A percentile compares a stretch with the other conserved stretches of the same genome.
phyloP scores from a whole-genome alignment of 2,329 filamentous ascomycete genomes.

The Aschersonia sp. region DNA sequence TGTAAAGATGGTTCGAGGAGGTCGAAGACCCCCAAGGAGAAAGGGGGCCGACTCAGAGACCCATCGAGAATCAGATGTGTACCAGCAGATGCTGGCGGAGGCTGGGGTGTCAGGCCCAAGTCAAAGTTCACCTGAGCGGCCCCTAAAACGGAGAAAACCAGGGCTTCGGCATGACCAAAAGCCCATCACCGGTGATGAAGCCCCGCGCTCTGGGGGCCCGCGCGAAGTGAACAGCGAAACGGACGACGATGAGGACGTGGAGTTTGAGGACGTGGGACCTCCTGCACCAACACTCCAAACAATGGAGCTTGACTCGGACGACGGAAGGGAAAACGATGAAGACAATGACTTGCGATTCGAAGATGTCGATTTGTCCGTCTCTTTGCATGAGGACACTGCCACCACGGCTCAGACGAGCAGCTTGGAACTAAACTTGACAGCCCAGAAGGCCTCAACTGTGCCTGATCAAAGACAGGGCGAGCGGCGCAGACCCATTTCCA shows the following conservation, averaged over 20 bases:
- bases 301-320: constrained; percentile 32
- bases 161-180: no score
- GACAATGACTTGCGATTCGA: constrained; percentile 31
- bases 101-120: constrained; percentile 22
- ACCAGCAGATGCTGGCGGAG: constrained; percentile 33
- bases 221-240: constrained; percentile 2
- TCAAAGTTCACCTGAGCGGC: constrained; percentile 19
- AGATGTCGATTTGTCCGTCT: constrained; percentile 28
- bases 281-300: constrained; percentile 36
- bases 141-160: constrained; percentile 23
- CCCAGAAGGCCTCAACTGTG: constrained; percentile 22
- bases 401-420: constrained; percentile 15
- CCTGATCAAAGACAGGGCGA: constrained; percentile 17
- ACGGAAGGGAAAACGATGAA: constrained; percentile 25
- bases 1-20: constrained; percentile 17
- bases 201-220: no score
- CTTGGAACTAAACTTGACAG: constrained; percentile 38
- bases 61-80: constrained; percentile 23
- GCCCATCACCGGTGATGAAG: no score
- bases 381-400: constrained; percentile 10
- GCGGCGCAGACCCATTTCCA: constrained; percentile 37
- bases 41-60: constrained; percentile 5
- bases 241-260: constrained; percentile 21
- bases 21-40: constrained; percentile 11
- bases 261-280: constrained; percentile 35